A percentile compares a stretch with the other conserved stretches of the same genome.
Conservation (phyloP, 495 filamentous ascomycete species). For the Neurospora sp. region DNA sequence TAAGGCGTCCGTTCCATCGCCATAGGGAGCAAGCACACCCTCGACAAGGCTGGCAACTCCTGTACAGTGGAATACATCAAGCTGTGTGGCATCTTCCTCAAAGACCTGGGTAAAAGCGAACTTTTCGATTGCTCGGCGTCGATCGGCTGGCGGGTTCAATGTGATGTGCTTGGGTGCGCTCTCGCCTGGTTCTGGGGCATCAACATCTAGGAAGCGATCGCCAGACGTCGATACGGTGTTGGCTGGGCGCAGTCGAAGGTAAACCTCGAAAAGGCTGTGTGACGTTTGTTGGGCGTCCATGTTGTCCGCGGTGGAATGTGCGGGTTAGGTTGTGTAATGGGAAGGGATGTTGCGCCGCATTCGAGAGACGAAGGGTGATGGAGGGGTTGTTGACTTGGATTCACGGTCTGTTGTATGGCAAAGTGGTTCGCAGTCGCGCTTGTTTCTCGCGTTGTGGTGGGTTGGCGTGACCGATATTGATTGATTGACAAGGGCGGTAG, state of each 20-base stretch:
- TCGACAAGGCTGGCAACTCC: constrained; percentile 66
- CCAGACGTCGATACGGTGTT: constrained; percentile 17
- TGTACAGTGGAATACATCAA: constrained; percentile 79
- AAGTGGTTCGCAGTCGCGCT: background rate
- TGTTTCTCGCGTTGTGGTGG: background rate
- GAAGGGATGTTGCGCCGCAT: background rate
- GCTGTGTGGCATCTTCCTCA: constrained; percentile 70
- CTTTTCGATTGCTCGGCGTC: constrained; percentile 79
- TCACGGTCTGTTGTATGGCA: background rate
- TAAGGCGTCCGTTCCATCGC: constrained; percentile 79
- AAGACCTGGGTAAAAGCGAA: constrained; percentile 94
- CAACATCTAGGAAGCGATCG: constrained; percentile 70
- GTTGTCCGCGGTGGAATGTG: background rate
- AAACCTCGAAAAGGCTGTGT: constrained; percentile 75
- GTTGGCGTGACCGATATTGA: background rate
- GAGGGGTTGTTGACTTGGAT: background rate
- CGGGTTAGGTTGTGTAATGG: background rate
- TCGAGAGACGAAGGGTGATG: background rate
- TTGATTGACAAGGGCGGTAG: background rate
- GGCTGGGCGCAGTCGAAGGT: constrained; percentile 70
- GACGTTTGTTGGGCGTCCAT: background rate
- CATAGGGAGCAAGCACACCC: constrained; percentile 57
- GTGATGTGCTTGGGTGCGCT: constrained; percentile 69
- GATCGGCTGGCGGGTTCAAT: constrained; percentile 70
- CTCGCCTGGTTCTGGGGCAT: constrained; percentile 41